phyloP scores from a whole-genome alignment of 108 stramenopile genomes.

The Nitzschia palea region DNA sequence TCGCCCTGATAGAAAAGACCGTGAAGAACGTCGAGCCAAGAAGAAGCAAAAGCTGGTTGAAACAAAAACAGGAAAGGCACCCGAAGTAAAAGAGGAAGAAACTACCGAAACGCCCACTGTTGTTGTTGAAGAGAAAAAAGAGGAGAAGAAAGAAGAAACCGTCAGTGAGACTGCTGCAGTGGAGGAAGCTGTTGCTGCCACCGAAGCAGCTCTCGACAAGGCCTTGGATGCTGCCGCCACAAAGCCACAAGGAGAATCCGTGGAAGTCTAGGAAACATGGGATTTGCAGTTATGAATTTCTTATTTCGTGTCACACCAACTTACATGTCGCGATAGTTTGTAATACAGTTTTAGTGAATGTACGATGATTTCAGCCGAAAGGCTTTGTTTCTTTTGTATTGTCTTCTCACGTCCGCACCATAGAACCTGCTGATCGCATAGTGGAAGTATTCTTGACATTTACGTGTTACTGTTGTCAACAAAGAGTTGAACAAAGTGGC shows the following conservation, averaged over 20 bases:
- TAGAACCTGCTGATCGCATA: too few relatives aligned
- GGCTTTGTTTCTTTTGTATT: too few relatives aligned
- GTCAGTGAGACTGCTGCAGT: conserved; percentile 18
- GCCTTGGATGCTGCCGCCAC: conserved; percentile 15
- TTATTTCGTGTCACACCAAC: too few relatives aligned
- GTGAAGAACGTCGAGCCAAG: conserved; percentile 30
- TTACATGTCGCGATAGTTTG: too few relatives aligned
- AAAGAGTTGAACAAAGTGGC: too few relatives aligned
- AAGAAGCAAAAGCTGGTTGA: conserved; percentile 21
- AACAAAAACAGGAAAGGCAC: not conserved
- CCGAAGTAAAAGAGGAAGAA: not conserved
- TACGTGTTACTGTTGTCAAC: not conserved
- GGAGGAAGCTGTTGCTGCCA: conserved; percentile 25
- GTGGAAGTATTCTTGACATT: not conserved
- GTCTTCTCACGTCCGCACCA: too few relatives aligned
- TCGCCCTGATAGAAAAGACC: conserved; percentile 50
- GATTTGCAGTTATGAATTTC: too few relatives aligned
- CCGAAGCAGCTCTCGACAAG: conserved; percentile 29
- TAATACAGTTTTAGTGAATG: too few relatives aligned
- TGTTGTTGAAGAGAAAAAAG: not conserved
- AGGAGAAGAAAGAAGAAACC: not conserved
- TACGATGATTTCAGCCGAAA: too few relatives aligned
- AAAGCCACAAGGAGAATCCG: not conserved
- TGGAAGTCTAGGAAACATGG: conserved; percentile 8
- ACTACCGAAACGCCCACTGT: not conserved